These are phyloP conservation scores for Stephania yunnanensis DNA, from an alignment of 164 flowering plant species.

Conservation along the genomic window DNA sequence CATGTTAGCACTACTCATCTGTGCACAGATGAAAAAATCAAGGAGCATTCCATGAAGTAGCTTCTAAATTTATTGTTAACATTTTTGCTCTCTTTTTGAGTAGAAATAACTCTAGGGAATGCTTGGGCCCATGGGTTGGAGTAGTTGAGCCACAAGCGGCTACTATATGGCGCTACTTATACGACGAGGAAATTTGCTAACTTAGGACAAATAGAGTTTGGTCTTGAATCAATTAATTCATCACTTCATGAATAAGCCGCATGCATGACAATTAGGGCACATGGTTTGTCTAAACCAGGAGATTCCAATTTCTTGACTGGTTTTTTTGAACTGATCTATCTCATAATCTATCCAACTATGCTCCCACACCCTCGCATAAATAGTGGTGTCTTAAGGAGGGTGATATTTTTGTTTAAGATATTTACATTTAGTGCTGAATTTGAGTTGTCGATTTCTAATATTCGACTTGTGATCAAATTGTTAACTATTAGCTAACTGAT, in stretches of 20 bases:
- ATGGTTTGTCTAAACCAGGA: neutral
- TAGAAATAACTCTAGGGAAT: neutral
- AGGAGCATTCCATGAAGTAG: neutral
- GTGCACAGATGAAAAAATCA: neutral
- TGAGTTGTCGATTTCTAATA: neutral
- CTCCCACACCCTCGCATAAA: too few relatives aligned
- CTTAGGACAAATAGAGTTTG: neutral
- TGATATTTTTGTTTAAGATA: neutral
- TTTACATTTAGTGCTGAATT: neutral
- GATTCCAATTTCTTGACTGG: neutral
- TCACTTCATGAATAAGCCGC: neutral
- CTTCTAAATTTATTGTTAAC: neutral
- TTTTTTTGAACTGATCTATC: neutral
- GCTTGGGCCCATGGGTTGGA: neutral
- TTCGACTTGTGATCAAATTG: too few relatives aligned
- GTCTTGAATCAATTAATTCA: neutral
- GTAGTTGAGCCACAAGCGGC: neutral
- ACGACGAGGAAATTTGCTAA: neutral
- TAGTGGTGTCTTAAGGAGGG: neutral
- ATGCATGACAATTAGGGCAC: neutral
- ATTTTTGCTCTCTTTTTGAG: too few relatives aligned
- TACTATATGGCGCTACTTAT: neutral
- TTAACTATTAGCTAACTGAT: slow-evolving; percentile 9
- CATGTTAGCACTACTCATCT: neutral
- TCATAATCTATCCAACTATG: neutral